A percentile compares a stretch with the other conserved stretches of the same genome.
phyloP scores from a whole-genome alignment of 192 early-diverging fungal species.

The Coemansia sp. region DNA sequence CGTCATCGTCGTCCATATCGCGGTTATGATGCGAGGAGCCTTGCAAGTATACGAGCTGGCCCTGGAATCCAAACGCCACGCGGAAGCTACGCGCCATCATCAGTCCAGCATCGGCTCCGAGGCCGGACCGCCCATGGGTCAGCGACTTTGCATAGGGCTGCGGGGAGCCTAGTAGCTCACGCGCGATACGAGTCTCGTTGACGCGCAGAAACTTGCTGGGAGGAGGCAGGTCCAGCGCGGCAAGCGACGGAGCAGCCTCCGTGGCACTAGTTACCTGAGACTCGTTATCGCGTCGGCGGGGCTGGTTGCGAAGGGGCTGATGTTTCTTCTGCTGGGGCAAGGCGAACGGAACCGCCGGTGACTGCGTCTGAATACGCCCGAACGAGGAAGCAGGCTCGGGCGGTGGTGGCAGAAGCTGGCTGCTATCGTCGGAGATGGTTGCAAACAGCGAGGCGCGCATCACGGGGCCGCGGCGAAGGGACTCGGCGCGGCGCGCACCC shows the following conservation, averaged over 20 bases:
- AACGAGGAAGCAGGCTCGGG: background rate
- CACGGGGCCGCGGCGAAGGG: conserved; percentile 34
- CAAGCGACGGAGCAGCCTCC: conserved; percentile 7
- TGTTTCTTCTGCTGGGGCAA: conserved; percentile 6
- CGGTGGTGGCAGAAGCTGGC: background rate
- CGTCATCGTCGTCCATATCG: background rate
- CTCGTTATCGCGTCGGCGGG: conserved; percentile 1
- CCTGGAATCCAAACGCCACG: conserved; percentile 82
- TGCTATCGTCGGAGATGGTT: background rate
- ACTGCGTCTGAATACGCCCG: conserved; percentile 16
- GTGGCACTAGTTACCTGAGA: background rate
- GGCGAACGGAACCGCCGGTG: conserved; percentile 12
- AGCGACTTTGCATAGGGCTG: conserved; percentile 40
- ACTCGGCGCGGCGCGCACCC: conserved; percentile 26
- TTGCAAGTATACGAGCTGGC: conserved; percentile 58
- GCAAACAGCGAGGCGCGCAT: conserved; percentile 52
- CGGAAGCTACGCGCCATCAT: conserved; percentile 82
- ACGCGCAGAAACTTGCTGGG: conserved; percentile 43
- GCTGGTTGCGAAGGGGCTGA: background rate
- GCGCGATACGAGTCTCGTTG: conserved; percentile 20
- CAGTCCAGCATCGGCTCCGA: conserved; percentile 70
- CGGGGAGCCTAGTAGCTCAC: conserved; percentile 8
- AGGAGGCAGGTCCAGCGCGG: conserved; percentile 33
- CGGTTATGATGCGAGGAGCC: background rate
- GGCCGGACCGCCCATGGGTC: conserved; percentile 47